A percentile compares a stretch with the other conserved stretches of the same genome.
Conservation (phyloP, 352 stramenopile species). For the Globisporangium sylvaticum region DNA sequence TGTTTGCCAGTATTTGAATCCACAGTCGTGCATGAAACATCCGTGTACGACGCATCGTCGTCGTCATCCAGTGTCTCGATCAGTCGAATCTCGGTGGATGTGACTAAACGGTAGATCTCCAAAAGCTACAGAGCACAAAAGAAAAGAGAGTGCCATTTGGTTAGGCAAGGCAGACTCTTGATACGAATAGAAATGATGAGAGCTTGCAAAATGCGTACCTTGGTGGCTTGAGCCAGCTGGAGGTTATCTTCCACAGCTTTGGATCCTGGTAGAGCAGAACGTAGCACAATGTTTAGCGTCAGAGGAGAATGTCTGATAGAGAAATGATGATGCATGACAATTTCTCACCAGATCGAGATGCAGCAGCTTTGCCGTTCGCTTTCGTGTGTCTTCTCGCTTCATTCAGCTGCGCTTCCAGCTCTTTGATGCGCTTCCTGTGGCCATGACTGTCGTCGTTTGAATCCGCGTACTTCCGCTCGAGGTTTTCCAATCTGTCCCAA, state of each 20-base stretch:
- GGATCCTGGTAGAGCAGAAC: slow-evolving; percentile 16
- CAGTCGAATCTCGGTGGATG: slow-evolving; percentile 70
- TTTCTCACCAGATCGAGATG: slow-evolving; percentile 27
- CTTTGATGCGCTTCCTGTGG: slow-evolving; percentile 39
- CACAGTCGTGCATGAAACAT: slow-evolving; percentile 61
- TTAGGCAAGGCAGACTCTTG: too few relatives aligned
- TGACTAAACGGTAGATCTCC: slow-evolving; percentile 73
- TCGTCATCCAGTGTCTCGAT: slow-evolving; percentile 61
- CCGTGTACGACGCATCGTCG: slow-evolving; percentile 45
- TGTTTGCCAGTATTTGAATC: slow-evolving; percentile 63
- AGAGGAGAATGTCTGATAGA: not conserved
- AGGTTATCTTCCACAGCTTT: slow-evolving; percentile 42
- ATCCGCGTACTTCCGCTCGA: slow-evolving; percentile 26
- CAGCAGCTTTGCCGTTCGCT: slow-evolving; percentile 31
- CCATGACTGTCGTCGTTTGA: slow-evolving; percentile 33
- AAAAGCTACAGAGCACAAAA: slow-evolving; percentile 49
- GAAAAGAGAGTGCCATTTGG: not conserved
- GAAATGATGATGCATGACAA: not conserved
- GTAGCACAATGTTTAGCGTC: not conserved
- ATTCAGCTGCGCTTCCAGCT: slow-evolving; percentile 51
- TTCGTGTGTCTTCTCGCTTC: slow-evolving; percentile 43
- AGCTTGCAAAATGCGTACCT: slow-evolving; percentile 36
- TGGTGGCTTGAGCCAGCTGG: slow-evolving; percentile 67
- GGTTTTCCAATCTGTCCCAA: slow-evolving; percentile 23
- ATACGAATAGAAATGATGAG: too few relatives aligned